These are phyloP conservation scores for Zygosaccharomyces sapae DNA, from an alignment of 1,139 yeast species.

Conservation along the genomic window DNA sequence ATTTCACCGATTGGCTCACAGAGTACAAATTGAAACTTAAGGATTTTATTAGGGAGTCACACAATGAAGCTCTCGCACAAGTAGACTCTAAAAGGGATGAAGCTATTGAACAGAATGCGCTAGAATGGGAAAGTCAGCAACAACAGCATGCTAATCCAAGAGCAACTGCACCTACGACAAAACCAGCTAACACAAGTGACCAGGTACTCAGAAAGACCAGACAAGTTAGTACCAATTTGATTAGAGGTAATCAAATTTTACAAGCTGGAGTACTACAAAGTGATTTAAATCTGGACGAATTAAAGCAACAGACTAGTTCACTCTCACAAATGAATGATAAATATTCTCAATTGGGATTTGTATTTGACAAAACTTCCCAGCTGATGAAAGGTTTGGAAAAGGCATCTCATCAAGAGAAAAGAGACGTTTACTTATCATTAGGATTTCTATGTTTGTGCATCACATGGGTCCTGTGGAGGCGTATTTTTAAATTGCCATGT, in stretches of 20 bases:
- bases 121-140: constrained; percentile 5
- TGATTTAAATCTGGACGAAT: constrained; percentile 54
- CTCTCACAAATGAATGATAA: constrained; percentile 45
- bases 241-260: constrained; percentile 42
- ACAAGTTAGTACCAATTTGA: constrained; percentile 36
- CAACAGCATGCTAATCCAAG: background rate
- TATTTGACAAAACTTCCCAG: constrained; percentile 48
- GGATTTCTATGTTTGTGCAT: constrained; percentile 49
- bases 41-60: constrained; percentile 5
- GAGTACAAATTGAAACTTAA: constrained; percentile 16
- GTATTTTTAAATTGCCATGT: constrained; percentile 50
- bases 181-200: constrained; percentile 29
- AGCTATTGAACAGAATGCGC: constrained; percentile 14
- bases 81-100: constrained; percentile 21
- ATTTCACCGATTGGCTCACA: constrained; percentile 22
- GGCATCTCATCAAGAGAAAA: constrained; percentile 52
- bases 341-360: constrained; percentile 44
- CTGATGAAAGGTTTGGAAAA: constrained; percentile 47
- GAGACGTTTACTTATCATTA: constrained; percentile 49
- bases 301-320: constrained; percentile 53
- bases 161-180: background rate
- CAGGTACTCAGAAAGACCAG: constrained; percentile 37
- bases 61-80: constrained; percentile 9
- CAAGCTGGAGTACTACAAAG: constrained; percentile 55
- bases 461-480: constrained; percentile 54